phyloP scores from a whole-genome alignment of 2,329 filamentous ascomycete species.

The Xylariaceae sp. region DNA sequence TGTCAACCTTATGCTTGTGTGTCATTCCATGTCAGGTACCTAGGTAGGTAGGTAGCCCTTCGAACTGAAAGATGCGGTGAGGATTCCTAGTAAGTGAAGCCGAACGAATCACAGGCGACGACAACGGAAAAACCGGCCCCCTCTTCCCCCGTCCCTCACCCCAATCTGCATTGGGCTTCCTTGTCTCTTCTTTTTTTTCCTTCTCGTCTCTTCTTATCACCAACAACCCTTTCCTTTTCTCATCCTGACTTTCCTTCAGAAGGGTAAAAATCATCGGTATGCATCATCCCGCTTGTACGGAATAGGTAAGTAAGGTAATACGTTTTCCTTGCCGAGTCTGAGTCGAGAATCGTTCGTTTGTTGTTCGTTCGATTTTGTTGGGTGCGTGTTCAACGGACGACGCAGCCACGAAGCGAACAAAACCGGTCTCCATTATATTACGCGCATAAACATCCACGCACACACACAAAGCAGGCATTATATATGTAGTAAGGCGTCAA shows the following conservation, averaged over 20 bases:
- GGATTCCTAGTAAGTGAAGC: neutral
- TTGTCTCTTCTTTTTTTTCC: neutral
- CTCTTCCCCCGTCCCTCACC: too few species aligned
- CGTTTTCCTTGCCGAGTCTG: neutral
- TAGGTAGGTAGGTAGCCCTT: neutral
- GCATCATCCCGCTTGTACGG: neutral
- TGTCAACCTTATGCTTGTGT: neutral
- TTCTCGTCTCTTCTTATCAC: neutral
- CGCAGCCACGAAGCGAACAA: neutral
- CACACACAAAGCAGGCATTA: neutral
- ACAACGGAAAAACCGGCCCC: neutral
- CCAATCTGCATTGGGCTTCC: neutral
- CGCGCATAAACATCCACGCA: neutral
- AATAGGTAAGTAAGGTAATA: neutral
- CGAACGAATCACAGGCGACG: neutral
- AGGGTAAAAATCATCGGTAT: conserved; percentile 1
- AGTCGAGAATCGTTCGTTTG: too few species aligned
- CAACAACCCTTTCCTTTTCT: neutral
- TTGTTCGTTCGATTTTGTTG: neutral
- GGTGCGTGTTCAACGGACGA: neutral
- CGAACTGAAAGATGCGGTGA: neutral
- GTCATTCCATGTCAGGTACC: too few species aligned
- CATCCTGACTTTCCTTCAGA: neutral
- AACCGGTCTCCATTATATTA: neutral
- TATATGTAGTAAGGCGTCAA: neutral